Conservation (phyloP, 2,329 filamentous ascomycete species). For the Gnomoniopsis sp. region DNA sequence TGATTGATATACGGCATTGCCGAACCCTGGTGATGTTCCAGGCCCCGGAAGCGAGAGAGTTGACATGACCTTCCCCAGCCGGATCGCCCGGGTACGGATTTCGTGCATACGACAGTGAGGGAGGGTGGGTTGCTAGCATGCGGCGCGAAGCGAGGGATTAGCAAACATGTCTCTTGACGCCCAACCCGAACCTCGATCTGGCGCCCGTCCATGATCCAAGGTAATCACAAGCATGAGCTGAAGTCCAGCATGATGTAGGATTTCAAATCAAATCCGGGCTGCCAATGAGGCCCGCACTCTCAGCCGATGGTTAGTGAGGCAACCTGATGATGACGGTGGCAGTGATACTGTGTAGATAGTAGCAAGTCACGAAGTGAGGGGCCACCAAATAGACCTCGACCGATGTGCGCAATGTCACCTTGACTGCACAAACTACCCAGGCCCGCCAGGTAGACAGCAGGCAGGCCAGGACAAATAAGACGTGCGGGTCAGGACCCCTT, state of each 20-base stretch:
- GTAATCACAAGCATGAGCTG: neutral
- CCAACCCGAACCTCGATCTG: neutral
- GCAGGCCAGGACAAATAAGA: constrained; percentile 1
- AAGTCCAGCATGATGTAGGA: neutral
- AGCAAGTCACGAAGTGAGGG: neutral
- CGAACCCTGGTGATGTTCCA: neutral
- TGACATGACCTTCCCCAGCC: neutral
- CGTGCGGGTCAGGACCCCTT: neutral
- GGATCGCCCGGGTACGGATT: neutral
- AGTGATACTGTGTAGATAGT: too few species aligned
- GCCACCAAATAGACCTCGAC: neutral
- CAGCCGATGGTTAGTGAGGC: neutral
- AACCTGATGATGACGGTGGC: neutral
- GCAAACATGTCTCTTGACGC: neutral
- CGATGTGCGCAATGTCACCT: neutral
- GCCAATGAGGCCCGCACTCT: neutral
- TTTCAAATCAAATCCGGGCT: neutral
- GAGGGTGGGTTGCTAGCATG: neutral
- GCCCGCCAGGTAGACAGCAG: neutral
- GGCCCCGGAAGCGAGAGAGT: neutral
- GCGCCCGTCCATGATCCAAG: neutral
- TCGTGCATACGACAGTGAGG: neutral
- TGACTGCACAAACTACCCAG: neutral
- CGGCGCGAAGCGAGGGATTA: neutral
- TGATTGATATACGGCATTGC: neutral